Percentiles rank a stretch among this genome's conserved stretches.
Evolutionary conservation across 257 asterid species (phyloP).

Genomic region (Lycium barbarum): DNA sequence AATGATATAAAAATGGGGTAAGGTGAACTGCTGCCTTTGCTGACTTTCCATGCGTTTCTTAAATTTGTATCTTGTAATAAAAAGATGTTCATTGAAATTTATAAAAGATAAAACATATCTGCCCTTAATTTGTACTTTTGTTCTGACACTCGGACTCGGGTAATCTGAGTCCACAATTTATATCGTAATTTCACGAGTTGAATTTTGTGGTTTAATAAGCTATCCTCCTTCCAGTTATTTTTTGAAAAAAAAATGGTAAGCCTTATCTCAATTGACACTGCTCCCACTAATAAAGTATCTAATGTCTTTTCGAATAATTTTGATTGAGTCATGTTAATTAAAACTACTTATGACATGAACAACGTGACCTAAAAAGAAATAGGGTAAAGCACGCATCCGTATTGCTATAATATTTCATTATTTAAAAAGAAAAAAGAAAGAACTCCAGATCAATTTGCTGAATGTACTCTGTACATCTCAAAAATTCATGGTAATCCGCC

Average conservation of each 20-base stretch:
- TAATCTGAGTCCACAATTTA: not conserved
- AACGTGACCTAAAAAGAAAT: not conserved
- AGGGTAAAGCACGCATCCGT: not conserved
- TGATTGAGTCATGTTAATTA: too few relatives aligned
- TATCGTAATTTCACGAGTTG: not conserved
- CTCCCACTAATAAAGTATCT: not conserved
- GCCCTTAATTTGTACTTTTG: not conserved
- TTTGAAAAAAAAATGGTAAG: not conserved
- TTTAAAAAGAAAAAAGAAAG: too few relatives aligned
- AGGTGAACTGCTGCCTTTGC: slow-evolving; percentile 2
- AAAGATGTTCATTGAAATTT: not conserved
- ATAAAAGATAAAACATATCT: not conserved
- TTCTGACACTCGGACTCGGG: not conserved
- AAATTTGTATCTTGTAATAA: not conserved
- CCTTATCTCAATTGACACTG: not conserved
- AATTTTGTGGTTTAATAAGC: not conserved
- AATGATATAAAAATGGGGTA: not conserved
- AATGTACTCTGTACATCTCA: not conserved
- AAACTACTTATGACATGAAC: not conserved
- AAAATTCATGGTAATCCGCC: too few relatives aligned
- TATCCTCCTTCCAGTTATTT: not conserved
- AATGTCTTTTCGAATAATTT: too few relatives aligned
- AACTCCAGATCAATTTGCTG: not conserved
- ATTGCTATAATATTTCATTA: not conserved
- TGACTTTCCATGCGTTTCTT: not conserved